Evolutionary conservation across 83 land plant genomes (phyloP).

Genomic region (Larix sibirica): DNA sequence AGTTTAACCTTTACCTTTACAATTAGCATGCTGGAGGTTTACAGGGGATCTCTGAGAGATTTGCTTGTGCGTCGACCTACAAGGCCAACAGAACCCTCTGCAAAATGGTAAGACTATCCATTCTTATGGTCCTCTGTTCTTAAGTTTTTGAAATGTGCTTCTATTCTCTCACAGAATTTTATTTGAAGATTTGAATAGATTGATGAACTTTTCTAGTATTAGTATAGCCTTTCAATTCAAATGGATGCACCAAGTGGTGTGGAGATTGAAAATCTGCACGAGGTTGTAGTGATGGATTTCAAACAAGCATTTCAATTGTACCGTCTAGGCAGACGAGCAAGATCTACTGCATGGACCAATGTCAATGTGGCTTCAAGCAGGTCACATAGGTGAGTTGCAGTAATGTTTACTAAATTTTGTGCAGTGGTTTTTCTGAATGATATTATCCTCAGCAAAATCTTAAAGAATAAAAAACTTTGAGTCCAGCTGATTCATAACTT

Average conservation of each 20-base stretch:
- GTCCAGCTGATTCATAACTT: neutral
- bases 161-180: neutral
- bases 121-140: neutral
- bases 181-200: constrained; percentile 9
- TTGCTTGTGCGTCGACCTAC: constrained; percentile 54
- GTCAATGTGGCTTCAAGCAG: constrained; percentile 90
- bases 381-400: constrained; percentile 84
- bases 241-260: constrained; percentile 59
- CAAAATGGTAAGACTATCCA: constrained; percentile 49
- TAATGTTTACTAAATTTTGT: neutral
- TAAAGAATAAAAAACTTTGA: neutral
- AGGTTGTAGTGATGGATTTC: constrained; percentile 52
- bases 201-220: constrained; percentile 13
- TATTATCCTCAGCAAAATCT: neutral
- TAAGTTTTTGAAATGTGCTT: neutral
- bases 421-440: neutral
- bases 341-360: constrained; percentile 86
- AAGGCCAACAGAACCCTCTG: constrained; percentile 20
- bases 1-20: constrained; percentile 41
- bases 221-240: constrained; percentile 76
- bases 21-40: constrained; percentile 93
- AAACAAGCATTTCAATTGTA: constrained; percentile 68
- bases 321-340: constrained; percentile 53
- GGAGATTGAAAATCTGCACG: constrained; percentile 81
- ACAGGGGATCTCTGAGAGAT: constrained; percentile 81